Conservation (phyloP, 1,284 basidiomycete species). For the Rhodotorula glutinis region DNA sequence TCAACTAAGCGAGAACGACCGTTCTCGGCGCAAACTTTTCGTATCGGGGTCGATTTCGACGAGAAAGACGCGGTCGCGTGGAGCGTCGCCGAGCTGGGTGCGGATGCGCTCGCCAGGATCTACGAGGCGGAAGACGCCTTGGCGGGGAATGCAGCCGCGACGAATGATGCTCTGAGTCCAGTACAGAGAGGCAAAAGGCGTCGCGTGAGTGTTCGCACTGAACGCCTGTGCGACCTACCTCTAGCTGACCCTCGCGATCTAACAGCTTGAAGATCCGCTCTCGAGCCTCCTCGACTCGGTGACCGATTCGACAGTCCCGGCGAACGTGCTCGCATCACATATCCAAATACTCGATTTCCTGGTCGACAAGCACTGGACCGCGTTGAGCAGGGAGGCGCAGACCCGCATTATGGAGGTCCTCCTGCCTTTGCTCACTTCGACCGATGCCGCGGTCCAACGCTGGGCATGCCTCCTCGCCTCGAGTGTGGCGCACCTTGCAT, state of each 20-base stretch:
- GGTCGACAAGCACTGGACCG: constrained; percentile 67
- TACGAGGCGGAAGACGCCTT: constrained; percentile 11
- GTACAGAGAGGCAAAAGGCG: constrained; percentile 27
- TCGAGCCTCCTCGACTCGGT: constrained; percentile 58
- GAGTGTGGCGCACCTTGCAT: constrained; percentile 50
- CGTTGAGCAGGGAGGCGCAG: constrained; percentile 61
- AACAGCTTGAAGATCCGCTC: constrained; percentile 54
- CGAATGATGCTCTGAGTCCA: constrained; percentile 4
- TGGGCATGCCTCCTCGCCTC: constrained; percentile 46
- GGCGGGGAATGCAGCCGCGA: background rate
- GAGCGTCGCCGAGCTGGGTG: constrained; percentile 76
- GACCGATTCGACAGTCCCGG: constrained; percentile 46
- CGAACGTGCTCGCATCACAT: constrained; percentile 52
- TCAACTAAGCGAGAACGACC: constrained; percentile 40
- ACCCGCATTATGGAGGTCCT: constrained; percentile 59
- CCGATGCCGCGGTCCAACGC: constrained; percentile 47
- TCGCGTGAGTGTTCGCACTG: constrained; percentile 20
- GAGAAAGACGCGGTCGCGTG: constrained; percentile 69
- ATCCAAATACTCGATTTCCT: constrained; percentile 81
- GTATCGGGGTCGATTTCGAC: constrained; percentile 67
- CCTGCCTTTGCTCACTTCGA: constrained; percentile 59
- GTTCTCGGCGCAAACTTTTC: constrained; percentile 63
- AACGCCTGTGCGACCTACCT: no score
- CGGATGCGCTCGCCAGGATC: constrained; percentile 61
- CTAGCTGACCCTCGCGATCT: no score